Percentiles rank a stretch among this genome's conserved stretches.
Evolutionary conservation across 805 yeast species (phyloP).

Genomic region (Cyberlindnera suaveolens): DNA sequence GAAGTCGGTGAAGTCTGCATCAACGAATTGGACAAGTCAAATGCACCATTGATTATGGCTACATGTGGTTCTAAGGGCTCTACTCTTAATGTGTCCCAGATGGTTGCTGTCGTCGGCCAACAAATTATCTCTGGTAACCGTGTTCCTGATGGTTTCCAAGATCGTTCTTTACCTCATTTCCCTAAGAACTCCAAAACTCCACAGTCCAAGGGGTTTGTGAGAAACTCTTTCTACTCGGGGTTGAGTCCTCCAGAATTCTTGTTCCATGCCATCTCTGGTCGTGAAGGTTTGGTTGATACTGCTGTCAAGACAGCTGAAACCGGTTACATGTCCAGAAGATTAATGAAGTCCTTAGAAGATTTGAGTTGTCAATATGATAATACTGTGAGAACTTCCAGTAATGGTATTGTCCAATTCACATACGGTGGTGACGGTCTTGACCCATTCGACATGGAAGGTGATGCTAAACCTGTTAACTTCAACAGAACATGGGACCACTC

Average conservation of each 20-base stretch:
- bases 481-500: conserved; percentile 94
- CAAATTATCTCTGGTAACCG: conserved; percentile 98
- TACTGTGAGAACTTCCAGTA: conserved; percentile 91
- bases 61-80: conserved; percentile 99
- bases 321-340: conserved; percentile 96
- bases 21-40: conserved; percentile 77
- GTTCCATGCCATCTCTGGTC: conserved; percentile 98
- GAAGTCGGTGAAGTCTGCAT: conserved; percentile 99
- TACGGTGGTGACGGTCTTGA: conserved; percentile 99
- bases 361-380: conserved; percentile 87
- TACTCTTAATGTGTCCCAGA: conserved; percentile 94
- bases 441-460: conserved; percentile 99
- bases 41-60: conserved; percentile 98
- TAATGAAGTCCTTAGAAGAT: conserved; percentile 97
- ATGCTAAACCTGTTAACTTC: conserved; percentile 93
- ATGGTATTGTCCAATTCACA: conserved; percentile 94
- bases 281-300: conserved; percentile 99
- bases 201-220: conserved; percentile 94
- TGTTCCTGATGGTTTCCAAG: conserved; percentile 99
- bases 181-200: conserved; percentile 94
- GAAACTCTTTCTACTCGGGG: conserved; percentile 93
- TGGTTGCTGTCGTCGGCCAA: conserved; percentile 99
- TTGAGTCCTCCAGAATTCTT: conserved; percentile 93
- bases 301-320: conserved; percentile 99
- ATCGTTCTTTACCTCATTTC: conserved; percentile 95